Evolutionary conservation across 2,329 filamentous ascomycete genomes (phyloP), one percentile per base, ranked within the genome.

Genomic region (Leptographium wingfieldii): DNA sequence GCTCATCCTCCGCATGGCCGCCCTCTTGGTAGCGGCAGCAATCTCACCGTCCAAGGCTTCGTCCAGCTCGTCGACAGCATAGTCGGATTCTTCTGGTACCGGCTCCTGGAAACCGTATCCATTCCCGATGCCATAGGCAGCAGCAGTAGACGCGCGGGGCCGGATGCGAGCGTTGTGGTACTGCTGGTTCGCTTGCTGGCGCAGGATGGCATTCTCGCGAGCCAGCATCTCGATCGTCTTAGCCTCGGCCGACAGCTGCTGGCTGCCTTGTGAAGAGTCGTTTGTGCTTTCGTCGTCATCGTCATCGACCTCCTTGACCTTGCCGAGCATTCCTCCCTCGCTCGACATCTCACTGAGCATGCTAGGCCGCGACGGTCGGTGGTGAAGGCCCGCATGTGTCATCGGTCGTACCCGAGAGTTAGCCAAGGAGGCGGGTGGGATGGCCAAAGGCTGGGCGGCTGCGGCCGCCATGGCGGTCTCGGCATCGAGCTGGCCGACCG

Each of bases 401-500:
- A 76, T 66, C 43, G 76, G 68, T 56, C 80, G 77, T 56, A 77
- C 73, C 55, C 82, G 77, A n/a, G 78, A 75, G 14, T 76, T 71
- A 51, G 82, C 70, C 27, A 79, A 73, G 3, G 80, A 72, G 4
- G 80, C 74, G 7, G 48, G n/a, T 9, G 46, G 5, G 3, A 58
- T 9, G 31, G 14, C 68, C 16, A 73, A 67, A 1, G 62, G 53
- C 4, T 53, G 55, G 1, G 62, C n/a, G 2, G 56, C 38, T 1
- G 58, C 59, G 5, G 46, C 56, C 1, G 61, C 54, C 57, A 62
- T 43, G 14, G 59, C 35, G 0, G 73, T 73, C 61, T 92, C 88
- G 1, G 85, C 81, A 58, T 96, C 91, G 62, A 91, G 77, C 70
- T 96, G 92, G 5, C 92, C 92, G 55, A 95, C 92, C 0, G 92